Evolutionary conservation across 331 rosid species (phyloP).

Genomic region (Quercus phellos): DNA sequence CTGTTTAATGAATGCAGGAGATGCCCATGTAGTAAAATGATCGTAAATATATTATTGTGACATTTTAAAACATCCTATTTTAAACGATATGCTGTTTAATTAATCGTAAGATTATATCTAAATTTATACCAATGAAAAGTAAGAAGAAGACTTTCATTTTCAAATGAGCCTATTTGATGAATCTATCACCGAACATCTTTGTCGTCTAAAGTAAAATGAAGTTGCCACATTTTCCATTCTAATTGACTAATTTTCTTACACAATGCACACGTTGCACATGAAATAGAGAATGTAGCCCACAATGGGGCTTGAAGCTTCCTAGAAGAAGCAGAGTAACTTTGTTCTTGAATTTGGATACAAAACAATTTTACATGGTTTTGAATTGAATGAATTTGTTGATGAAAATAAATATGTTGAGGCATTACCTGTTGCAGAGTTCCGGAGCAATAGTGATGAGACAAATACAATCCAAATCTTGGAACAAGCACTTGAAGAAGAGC

Average conservation of each 20-base stretch:
- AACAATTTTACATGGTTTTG: neutral
- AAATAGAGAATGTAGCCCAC: neutral
- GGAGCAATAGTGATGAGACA: constrained; percentile 23
- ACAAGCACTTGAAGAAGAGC: constrained; percentile 49
- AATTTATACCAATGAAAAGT: neutral
- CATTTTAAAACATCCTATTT: neutral
- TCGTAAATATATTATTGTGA: neutral
- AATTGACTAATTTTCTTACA: neutral
- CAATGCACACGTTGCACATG: neutral
- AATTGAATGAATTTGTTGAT: constrained; percentile 17
- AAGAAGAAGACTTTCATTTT: neutral
- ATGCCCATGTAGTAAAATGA: neutral
- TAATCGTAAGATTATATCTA: neutral
- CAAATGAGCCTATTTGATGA: neutral
- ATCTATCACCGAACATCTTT: neutral
- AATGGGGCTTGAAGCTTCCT: neutral
- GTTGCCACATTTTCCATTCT: neutral
- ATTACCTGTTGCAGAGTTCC: constrained; percentile 14
- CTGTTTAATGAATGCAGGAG: neutral
- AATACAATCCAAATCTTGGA: constrained; percentile 27
- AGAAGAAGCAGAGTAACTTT: neutral
- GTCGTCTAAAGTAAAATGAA: neutral
- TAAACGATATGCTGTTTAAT: neutral
- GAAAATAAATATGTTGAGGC: constrained; percentile 2
- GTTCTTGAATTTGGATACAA: neutral